Conservation (phyloP, 148 eudicot species). For the Fallopia convolvulus region DNA sequence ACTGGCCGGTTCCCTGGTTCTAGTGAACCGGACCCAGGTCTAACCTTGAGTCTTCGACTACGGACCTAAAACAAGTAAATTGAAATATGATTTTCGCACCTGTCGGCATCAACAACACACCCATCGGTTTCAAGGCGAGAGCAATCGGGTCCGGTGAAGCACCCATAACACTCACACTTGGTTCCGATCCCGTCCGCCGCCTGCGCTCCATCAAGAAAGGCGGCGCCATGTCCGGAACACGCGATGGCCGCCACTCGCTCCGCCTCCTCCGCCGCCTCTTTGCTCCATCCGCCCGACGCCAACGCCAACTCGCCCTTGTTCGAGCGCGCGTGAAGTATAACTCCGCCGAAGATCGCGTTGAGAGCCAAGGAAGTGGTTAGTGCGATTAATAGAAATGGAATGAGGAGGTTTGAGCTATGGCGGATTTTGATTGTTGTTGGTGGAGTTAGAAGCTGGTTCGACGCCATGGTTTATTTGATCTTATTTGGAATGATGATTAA, state of each 20-base stretch:
- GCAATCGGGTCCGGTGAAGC: slow-evolving; percentile 53
- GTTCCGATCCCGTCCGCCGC: slow-evolving; percentile 21
- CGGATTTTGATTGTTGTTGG: neutral
- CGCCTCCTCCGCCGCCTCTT: slow-evolving; percentile 53
- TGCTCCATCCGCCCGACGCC: slow-evolving; percentile 31
- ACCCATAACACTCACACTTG: slow-evolving; percentile 47
- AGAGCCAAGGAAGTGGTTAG: neutral
- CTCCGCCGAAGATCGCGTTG: neutral
- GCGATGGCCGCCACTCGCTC: slow-evolving; percentile 45
- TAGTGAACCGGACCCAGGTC: no score
- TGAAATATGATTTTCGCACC: slow-evolving; percentile 3
- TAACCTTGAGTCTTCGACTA: no score
- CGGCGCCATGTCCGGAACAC: slow-evolving; percentile 60
- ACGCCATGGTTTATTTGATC: neutral
- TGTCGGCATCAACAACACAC: slow-evolving; percentile 44
- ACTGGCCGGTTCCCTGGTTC: no score
- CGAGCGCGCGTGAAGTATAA: neutral
- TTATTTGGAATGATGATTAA: no score
- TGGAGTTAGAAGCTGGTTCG: neutral
- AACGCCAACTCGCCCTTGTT: neutral
- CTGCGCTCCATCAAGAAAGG: slow-evolving; percentile 43
- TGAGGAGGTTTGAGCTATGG: neutral
- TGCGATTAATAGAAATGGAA: neutral
- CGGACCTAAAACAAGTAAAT: no score
- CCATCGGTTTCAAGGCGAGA: slow-evolving; percentile 20